phyloP scores from a whole-genome alignment of 1,139 yeast species.

The Scheffersomyces segobiensis region DNA sequence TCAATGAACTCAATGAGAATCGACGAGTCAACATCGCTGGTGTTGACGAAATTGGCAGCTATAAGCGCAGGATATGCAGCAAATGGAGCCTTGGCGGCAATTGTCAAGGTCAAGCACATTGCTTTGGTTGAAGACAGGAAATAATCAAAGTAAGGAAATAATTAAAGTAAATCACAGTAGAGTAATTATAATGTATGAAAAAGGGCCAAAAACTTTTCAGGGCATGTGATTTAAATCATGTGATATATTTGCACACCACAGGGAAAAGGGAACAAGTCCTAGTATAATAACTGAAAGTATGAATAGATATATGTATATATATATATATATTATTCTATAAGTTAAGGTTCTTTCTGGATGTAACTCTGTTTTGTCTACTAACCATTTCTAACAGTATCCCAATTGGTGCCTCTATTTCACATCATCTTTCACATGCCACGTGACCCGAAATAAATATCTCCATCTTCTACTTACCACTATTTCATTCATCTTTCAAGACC shows the following conservation, averaged over 20 bases:
- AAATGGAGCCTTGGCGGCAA: slow-evolving; percentile 85
- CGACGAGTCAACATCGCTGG: slow-evolving; percentile 43
- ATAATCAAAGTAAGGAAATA: neutral
- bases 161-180: neutral
- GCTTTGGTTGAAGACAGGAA: neutral
- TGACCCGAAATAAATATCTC: neutral
- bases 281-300: no score
- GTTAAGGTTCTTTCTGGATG: no score
- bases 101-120: slow-evolving; percentile 46
- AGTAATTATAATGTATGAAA: no score
- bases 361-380: no score
- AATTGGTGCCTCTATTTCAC: no score
- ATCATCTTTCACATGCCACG: neutral
- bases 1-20: slow-evolving; percentile 68
- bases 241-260: neutral
- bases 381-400: no score
- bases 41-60: slow-evolving; percentile 74
- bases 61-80: slow-evolving; percentile 80
- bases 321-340: no score
- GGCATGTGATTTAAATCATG: neutral
- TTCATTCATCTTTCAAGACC: neutral
- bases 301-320: no score
- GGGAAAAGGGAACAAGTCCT: no score
- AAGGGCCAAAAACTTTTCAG: neutral
- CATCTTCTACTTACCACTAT: neutral